Evolutionary conservation across 306 rosid genomes (phyloP).

Genomic region (Cucumis sativus): Cucumber_9930_V3 NC_026655.2:19866001-19866500

Average conservation of each 20-base stretch:
- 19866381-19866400: too few relatives aligned
- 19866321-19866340: background rate
- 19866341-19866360: too few relatives aligned
- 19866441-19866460: too few relatives aligned
- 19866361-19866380: too few relatives aligned
- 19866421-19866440: too few relatives aligned
- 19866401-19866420: too few relatives aligned
- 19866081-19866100: slow-evolving; percentile 50
- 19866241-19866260: background rate
- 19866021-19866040: slow-evolving; percentile 31
- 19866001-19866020: background rate
- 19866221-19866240: background rate
- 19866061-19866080: slow-evolving; percentile 43
- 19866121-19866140: slow-evolving; percentile 47
- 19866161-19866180: background rate
- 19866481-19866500: too few relatives aligned
- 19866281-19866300: background rate
- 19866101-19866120: slow-evolving; percentile 52
- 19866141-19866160: slow-evolving; percentile 62
- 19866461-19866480: too few relatives aligned
- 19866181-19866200: background rate
- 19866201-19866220: slow-evolving; percentile 16
- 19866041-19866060: slow-evolving; percentile 46
- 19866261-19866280: background rate
- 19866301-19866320: background rate